phyloP scores from a whole-genome alignment of 805 yeast species.

The Spathaspora arborariae region DNA sequence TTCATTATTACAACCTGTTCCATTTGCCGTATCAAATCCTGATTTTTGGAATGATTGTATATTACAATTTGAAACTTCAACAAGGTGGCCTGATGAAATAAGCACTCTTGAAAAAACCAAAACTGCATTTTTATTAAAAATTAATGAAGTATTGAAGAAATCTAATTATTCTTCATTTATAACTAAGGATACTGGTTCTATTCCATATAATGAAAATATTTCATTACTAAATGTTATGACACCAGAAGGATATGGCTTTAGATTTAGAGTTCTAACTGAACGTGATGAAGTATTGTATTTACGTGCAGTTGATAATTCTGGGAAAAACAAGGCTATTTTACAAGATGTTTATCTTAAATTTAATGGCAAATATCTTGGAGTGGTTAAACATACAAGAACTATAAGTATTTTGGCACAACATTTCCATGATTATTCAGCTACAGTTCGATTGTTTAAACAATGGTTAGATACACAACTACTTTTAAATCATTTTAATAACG shows the following conservation, averaged over 20 bases:
- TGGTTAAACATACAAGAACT: constrained; percentile 78
- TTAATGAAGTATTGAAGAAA: constrained; percentile 44
- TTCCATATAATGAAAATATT: constrained; percentile 63
- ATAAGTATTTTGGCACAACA: constrained; percentile 67
- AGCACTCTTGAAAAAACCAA: constrained; percentile 83
- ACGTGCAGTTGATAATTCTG: constrained; percentile 66
- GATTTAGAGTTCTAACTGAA: constrained; percentile 72
- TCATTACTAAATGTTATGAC: constrained; percentile 62
- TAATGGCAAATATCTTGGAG: constrained; percentile 59
- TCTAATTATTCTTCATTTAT: constrained; percentile 56
- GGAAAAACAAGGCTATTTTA: constrained; percentile 55
- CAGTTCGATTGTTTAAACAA: constrained; percentile 78
- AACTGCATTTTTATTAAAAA: constrained; percentile 79
- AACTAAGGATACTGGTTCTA: constrained; percentile 58
- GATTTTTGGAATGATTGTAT: constrained; percentile 79
- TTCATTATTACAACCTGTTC: constrained; percentile 74
- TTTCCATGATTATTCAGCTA: constrained; percentile 69
- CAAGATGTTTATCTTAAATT: constrained; percentile 64
- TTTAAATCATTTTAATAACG: constrained; percentile 68
- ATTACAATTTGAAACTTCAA: constrained; percentile 82
- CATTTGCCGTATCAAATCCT: constrained; percentile 70
- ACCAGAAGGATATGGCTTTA: constrained; percentile 89
- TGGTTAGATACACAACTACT: constrained; percentile 88
- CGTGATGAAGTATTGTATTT: constrained; percentile 74
- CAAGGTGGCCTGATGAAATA: constrained; percentile 95